Base-by-base conservation (phyloP, 192 early-diverging fungal species). In the Chytriomyces sp. region DNA sequence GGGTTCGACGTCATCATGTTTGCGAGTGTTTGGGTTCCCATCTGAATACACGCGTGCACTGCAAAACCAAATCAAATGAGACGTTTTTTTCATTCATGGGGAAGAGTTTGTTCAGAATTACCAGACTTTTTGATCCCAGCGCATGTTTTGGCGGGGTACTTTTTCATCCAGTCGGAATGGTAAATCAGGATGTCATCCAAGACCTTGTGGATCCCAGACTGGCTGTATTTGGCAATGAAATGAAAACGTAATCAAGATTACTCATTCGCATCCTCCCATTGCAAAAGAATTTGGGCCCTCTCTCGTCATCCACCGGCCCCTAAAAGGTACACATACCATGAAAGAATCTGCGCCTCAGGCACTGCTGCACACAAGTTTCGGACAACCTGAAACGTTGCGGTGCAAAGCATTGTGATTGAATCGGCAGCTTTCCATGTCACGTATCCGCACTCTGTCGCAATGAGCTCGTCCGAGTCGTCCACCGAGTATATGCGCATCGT, bases 1-100 rank as follows among this genome's bases (percentile, higher is more conserved):
- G 79, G 82, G 64, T 86, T 84, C 45, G 76, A 81, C 1, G 85
- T 86, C 85, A 86, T 86, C 80, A 86, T 86, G 64, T 86, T 86
- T 43, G 82, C 85, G 3, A 86, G 69, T 57, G 74, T 77, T 72
- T 86, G 85, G 6, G 78, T 84, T 18, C 85, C 85, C 78, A 84
- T 82, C 60, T 83, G 84, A 64, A 86, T 77, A 48, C 67, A 72
- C 13, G 71, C 72, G 47, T 67, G 75, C 13, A 70, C 84, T 82
- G 60, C 24, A 45, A 5, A 8, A 26, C 75, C 9, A 24, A 0
- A 7, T 35, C 8, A 46, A 44, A 7, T 16, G 6, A n/a, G 57
- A 23, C 13, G 8, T 63, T 10, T 16, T 23, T 20, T 66, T 20
- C 1, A 3, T 77, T 50, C 13, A 77, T 46, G 5, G 7, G 10